phyloP scores from a whole-genome alignment of 2,329 filamentous ascomycete species.

The Diaporthe caulivora region DNA sequence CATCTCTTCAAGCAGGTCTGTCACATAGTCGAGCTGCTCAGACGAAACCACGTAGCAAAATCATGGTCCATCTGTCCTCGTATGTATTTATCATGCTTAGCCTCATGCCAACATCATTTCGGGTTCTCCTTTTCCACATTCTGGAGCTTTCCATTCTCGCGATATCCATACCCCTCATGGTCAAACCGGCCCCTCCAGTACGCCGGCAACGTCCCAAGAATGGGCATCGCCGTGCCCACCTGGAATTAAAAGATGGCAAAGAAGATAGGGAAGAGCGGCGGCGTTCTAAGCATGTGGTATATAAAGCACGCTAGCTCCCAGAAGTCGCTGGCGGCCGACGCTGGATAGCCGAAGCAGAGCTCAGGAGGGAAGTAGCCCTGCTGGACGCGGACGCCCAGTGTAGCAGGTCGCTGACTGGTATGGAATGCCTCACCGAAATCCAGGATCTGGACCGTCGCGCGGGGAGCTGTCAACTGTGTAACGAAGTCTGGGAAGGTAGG shows the following conservation, averaged over 20 bases:
- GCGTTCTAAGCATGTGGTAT: not conserved
- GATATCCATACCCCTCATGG: not conserved
- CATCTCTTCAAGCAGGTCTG: not conserved
- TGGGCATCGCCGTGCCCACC: conserved; percentile 14
- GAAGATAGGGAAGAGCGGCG: not conserved
- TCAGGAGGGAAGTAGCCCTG: conserved; percentile 2
- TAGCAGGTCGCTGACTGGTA: not conserved
- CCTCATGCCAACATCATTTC: not conserved
- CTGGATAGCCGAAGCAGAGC: not conserved
- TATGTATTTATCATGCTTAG: not conserved
- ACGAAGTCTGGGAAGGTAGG: not conserved
- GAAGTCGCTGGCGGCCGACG: not conserved
- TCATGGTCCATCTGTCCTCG: not conserved
- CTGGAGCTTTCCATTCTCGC: not conserved
- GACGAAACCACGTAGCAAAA: not conserved
- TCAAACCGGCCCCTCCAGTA: conserved; percentile 15
- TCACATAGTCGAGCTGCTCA: not conserved
- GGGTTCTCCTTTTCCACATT: not conserved
- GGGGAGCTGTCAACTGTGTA: not conserved
- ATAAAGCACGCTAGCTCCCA: not conserved
- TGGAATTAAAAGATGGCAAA: conserved; percentile 8
- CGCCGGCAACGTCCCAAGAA: not conserved
- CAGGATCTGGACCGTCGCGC: not conserved
- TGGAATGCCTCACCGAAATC: conserved; percentile 8
- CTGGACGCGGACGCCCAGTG: not conserved